These are phyloP conservation scores for Calophaca sinica DNA, from an alignment of 306 rosid genomes.

Conservation along the genomic window DNA sequence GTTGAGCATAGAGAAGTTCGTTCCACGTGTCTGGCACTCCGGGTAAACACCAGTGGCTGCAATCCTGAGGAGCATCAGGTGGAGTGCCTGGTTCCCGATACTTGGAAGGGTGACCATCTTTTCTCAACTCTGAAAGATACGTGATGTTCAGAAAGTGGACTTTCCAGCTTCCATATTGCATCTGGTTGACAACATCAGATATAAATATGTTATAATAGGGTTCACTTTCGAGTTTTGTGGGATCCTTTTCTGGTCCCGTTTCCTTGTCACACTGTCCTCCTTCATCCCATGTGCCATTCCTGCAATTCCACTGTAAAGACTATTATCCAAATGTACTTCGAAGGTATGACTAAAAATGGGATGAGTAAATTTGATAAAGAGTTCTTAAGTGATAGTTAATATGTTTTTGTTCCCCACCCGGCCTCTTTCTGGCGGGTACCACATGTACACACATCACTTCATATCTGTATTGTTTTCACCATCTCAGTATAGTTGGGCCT, in stretches of 20 bases:
- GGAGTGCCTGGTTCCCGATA: conserved; percentile 84
- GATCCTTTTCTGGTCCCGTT: conserved; percentile 66
- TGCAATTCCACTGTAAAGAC: conserved; percentile 54
- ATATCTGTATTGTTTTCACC: neutral
- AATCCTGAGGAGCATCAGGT: conserved; percentile 81
- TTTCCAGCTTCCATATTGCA: conserved; percentile 64
- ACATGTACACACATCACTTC: neutral
- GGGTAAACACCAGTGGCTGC: conserved; percentile 99
- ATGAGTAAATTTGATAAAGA: neutral
- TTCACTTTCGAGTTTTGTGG: conserved; percentile 57
- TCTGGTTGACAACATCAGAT: conserved; percentile 65
- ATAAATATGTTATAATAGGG: conserved; percentile 66
- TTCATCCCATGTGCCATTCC: conserved; percentile 82
- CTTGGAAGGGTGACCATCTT: conserved; percentile 94
- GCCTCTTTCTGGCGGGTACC: neutral
- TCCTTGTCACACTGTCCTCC: conserved; percentile 72
- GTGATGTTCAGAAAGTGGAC: conserved; percentile 82
- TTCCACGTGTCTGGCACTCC: conserved; percentile 99
- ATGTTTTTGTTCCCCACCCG: neutral
- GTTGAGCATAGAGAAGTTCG: conserved; percentile 73
- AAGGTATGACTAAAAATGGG: neutral
- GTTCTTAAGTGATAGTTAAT: conserved; percentile 10
- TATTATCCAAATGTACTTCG: conserved; percentile 26
- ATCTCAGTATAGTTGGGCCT: neutral
- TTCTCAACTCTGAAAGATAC: conserved; percentile 80